These are phyloP conservation scores for Pythium myriotylum DNA, from an alignment of 352 stramenopile genomes.

Conservation along the genomic window DNA sequence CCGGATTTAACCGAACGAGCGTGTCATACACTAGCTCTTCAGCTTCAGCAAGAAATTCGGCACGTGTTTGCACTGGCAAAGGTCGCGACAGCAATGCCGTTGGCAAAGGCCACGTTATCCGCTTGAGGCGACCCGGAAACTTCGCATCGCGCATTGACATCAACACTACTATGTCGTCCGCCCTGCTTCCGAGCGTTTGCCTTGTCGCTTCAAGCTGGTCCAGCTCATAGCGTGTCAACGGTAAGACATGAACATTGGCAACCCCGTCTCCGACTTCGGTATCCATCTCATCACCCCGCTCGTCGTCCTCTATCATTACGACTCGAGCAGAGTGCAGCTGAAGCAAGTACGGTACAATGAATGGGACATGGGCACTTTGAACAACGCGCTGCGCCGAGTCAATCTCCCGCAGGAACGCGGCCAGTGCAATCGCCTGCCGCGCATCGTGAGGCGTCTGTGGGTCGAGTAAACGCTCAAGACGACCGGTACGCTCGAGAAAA, in stretches of 20 bases:
- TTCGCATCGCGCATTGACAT: slow-evolving; percentile 80
- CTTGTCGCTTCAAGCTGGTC: slow-evolving; percentile 31
- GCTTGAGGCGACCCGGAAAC: slow-evolving; percentile 75
- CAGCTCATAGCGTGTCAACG: slow-evolving; percentile 44
- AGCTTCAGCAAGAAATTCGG: slow-evolving; percentile 47
- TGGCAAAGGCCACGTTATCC: slow-evolving; percentile 63
- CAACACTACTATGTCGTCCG: slow-evolving; percentile 42
- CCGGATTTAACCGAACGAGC: slow-evolving; percentile 25
- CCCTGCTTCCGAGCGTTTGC: background rate
- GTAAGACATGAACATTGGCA: slow-evolving; percentile 45
- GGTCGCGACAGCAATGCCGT: slow-evolving; percentile 52
- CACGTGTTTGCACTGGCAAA: slow-evolving; percentile 59
- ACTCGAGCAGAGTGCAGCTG: slow-evolving; percentile 41
- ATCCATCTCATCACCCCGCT: background rate
- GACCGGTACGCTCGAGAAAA: slow-evolving; percentile 53
- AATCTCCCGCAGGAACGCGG: slow-evolving; percentile 69
- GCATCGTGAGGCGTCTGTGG: slow-evolving; percentile 55
- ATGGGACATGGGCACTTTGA: slow-evolving; percentile 54
- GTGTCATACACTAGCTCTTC: slow-evolving; percentile 54
- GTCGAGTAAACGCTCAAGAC: slow-evolving; percentile 30
- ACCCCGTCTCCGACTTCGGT: background rate
- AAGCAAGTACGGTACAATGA: slow-evolving; percentile 75
- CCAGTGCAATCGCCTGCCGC: slow-evolving; percentile 57
- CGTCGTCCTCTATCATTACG: slow-evolving; percentile 13
- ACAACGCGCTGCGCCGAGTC: slow-evolving; percentile 60